A percentile compares a stretch with the other conserved stretches of the same genome.
Evolutionary conservation across 2,329 filamentous ascomycete species (phyloP).

Genomic region (Alternaria brassicae): DNA sequence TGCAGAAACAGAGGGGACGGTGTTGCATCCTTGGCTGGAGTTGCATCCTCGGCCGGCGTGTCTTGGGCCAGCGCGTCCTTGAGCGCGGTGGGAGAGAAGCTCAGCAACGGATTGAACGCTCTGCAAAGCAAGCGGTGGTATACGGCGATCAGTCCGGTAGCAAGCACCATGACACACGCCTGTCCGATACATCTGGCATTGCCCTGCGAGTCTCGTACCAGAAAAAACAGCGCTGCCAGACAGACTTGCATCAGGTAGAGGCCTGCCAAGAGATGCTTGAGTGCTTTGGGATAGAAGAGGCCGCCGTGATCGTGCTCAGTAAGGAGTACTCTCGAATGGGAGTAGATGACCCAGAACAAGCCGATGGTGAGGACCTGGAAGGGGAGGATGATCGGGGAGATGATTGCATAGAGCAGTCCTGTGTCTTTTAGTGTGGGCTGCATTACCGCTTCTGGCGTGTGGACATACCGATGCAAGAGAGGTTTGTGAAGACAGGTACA

Average conservation of each 20-base stretch:
- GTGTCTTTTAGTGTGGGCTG: background rate
- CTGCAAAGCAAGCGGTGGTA: constrained; percentile 15
- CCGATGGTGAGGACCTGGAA: constrained; percentile 16
- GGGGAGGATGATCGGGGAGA: constrained; percentile 19
- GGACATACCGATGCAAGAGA: constrained; percentile 22
- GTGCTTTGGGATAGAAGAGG: constrained; percentile 19
- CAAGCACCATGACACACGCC: constrained; percentile 10
- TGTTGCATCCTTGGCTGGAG: background rate
- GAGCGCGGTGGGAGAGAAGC: constrained; percentile 8
- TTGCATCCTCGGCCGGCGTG: background rate
- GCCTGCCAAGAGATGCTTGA: constrained; percentile 19
- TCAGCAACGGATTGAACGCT: constrained; percentile 15
- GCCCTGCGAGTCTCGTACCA: constrained; percentile 12
- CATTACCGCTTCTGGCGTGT: background rate
- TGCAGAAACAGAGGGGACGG: constrained; percentile 1
- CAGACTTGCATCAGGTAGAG: constrained; percentile 17
- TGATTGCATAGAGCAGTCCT: constrained; percentile 23
- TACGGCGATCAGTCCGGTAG: constrained; percentile 10
- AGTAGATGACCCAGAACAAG: constrained; percentile 22
- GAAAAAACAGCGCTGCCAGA: constrained; percentile 16
- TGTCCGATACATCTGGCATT: constrained; percentile 8
- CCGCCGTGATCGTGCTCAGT: constrained; percentile 5
- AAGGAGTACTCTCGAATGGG: background rate
- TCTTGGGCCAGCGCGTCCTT: background rate
- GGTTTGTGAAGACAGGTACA: constrained; percentile 21